A percentile compares a stretch with the other conserved stretches of the same genome.
These are phyloP conservation scores for Dujonia santamariae DNA, from an alignment of 1,139 yeast genomes.

Conservation along the genomic window DNA sequence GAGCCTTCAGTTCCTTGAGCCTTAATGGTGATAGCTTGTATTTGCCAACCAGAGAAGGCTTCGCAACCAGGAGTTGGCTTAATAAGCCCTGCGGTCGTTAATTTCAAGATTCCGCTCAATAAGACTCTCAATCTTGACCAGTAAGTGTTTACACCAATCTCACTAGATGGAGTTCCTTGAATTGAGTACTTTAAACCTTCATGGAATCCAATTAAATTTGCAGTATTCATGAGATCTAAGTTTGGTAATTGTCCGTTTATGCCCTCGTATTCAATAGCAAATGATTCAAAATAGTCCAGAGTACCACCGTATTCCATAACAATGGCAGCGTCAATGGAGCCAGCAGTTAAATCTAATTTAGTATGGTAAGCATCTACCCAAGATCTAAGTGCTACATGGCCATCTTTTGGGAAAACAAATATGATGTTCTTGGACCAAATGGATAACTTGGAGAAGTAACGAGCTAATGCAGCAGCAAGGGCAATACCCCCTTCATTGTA, in stretches of 20 bases:
- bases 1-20: constrained; percentile 61
- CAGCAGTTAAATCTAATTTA: constrained; percentile 80
- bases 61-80: constrained; percentile 68
- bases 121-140: constrained; percentile 58
- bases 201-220: constrained; percentile 64
- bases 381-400: constrained; percentile 63
- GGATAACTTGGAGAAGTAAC: constrained; percentile 81
- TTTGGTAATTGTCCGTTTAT: constrained; percentile 95
- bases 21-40: constrained; percentile 80
- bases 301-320: constrained; percentile 75
- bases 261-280: constrained; percentile 82
- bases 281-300: constrained; percentile 65
- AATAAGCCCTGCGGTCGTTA: constrained; percentile 68
- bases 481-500: constrained; percentile 80
- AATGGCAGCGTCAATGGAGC: constrained; percentile 89
- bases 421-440: constrained; percentile 96
- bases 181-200: constrained; percentile 71
- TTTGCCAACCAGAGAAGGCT: constrained; percentile 94
- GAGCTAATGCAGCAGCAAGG: constrained; percentile 65
- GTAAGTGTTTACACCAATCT: constrained; percentile 45
- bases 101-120: constrained; percentile 59
- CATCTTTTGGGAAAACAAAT: constrained; percentile 76
- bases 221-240: constrained; percentile 82
- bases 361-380: constrained; percentile 98
- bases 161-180: constrained; percentile 54